These are phyloP conservation scores for Yamadazyma songkhlaensis DNA, from an alignment of 1,139 yeast genomes.

Conservation along the genomic window DNA sequence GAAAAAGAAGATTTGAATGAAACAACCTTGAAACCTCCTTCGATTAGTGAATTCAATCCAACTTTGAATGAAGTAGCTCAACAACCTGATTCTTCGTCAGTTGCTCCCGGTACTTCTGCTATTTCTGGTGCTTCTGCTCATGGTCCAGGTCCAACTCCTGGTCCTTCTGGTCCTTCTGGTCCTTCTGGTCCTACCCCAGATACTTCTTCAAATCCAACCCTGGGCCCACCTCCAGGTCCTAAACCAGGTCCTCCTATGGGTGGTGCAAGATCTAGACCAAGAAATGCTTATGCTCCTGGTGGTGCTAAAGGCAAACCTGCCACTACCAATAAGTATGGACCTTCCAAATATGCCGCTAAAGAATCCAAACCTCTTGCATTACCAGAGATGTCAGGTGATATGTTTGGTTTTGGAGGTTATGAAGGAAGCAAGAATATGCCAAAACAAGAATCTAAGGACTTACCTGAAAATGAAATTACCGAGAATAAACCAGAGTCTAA, in stretches of 20 bases:
- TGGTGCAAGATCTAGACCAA: conserved; percentile 11
- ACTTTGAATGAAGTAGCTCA: background rate
- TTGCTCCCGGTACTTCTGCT: no score
- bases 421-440: background rate
- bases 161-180: no score
- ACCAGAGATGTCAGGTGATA: conserved; percentile 20
- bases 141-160: no score
- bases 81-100: no score
- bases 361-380: conserved; percentile 8
- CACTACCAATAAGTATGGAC: conserved; percentile 10
- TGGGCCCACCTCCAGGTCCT: conserved; percentile 5
- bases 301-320: conserved; percentile 5
- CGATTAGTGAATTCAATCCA: conserved; percentile 5
- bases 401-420: conserved; percentile 34
- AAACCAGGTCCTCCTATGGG: conserved; percentile 13
- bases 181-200: conserved; percentile 7
- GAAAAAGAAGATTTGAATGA: conserved; percentile 2
- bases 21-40: conserved; percentile 4
- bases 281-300: conserved; percentile 44
- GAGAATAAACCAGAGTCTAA: background rate
- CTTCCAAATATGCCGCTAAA: conserved; percentile 16
- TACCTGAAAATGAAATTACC: no score
- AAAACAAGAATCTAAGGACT: background rate
- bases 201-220: conserved; percentile 6
- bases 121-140: no score